Conservation (phyloP, 1,284 basidiomycete species). For the Sutorius eximius region DNA sequence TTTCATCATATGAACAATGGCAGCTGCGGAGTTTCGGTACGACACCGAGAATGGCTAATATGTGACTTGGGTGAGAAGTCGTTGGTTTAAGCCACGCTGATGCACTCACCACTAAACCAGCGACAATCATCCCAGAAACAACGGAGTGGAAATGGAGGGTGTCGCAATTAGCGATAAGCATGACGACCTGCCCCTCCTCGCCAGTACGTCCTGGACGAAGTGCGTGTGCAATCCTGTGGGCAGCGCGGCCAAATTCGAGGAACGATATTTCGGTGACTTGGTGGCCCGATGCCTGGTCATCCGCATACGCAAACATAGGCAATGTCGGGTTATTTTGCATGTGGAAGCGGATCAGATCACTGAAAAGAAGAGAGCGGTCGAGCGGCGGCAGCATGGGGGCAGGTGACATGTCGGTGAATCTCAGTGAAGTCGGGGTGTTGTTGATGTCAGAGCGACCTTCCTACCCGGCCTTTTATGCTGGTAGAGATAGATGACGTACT, state of each 20-base stretch:
- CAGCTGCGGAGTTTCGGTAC: constrained; percentile 30
- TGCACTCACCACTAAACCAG: constrained; percentile 29
- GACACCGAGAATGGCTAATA: constrained; percentile 36
- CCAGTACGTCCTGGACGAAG: constrained; percentile 18
- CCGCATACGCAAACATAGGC: constrained; percentile 17
- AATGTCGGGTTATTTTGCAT: constrained; percentile 17
- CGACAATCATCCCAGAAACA: constrained; percentile 24
- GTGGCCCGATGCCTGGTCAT: constrained; percentile 7
- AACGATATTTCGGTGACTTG: constrained; percentile 20
- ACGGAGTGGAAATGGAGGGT: constrained; percentile 30
- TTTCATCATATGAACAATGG: constrained; percentile 27
- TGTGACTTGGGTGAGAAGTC: neutral
- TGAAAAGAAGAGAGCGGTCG: constrained; percentile 16
- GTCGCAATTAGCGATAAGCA: constrained; percentile 31
- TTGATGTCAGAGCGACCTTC: too few relatives aligned
- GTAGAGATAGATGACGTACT: neutral
- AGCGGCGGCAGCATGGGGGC: neutral
- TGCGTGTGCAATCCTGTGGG: constrained; percentile 24
- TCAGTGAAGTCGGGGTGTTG: neutral
- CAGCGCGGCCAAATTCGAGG: constrained; percentile 30
- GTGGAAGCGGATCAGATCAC: constrained; percentile 19
- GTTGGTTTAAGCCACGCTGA: neutral
- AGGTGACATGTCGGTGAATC: neutral
- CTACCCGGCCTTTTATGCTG: too few relatives aligned
- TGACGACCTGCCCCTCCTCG: constrained; percentile 24